These are phyloP conservation scores for Wickerhamomyces sydowiorum DNA, from an alignment of 805 yeast genomes.

Conservation along the genomic window DNA sequence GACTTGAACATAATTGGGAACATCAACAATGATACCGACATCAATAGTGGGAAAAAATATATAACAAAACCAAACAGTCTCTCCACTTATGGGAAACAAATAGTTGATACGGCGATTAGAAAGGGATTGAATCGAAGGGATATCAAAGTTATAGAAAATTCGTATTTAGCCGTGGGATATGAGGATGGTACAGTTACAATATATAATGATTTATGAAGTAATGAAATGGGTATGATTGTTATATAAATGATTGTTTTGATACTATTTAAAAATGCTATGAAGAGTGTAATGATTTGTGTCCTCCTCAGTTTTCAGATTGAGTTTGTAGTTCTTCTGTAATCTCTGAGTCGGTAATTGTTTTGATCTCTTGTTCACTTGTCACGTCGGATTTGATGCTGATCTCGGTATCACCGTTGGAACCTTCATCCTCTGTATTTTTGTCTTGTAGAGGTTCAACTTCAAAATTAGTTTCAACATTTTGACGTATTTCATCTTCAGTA, in stretches of 20 bases:
- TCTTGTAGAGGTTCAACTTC: too few relatives aligned
- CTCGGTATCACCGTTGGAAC: too few relatives aligned
- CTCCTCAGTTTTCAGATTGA: too few relatives aligned
- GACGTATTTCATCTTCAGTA: too few relatives aligned
- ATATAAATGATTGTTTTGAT: background rate
- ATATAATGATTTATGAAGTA: constrained; percentile 21
- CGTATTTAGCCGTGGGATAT: constrained; percentile 42
- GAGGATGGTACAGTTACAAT: constrained; percentile 49
- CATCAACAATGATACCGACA: constrained; percentile 22
- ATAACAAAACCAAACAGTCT: constrained; percentile 25
- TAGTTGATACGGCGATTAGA: background rate
- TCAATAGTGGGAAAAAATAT: constrained; percentile 15
- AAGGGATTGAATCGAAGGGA: constrained; percentile 17
- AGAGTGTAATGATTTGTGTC: too few relatives aligned
- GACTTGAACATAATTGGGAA: constrained; percentile 22
- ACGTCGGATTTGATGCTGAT: too few relatives aligned
- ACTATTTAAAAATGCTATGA: background rate
- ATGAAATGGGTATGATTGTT: background rate
- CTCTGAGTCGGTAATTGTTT: too few relatives aligned
- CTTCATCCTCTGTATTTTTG: too few relatives aligned
- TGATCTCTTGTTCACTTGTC: too few relatives aligned
- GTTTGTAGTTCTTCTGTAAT: too few relatives aligned
- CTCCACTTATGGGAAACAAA: constrained; percentile 9
- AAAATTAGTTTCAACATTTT: too few relatives aligned
- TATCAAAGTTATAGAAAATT: constrained; percentile 9